Base-by-base conservation (phyloP, 352 stramenopile species). In the Thraustochytrium striatum region DNA sequence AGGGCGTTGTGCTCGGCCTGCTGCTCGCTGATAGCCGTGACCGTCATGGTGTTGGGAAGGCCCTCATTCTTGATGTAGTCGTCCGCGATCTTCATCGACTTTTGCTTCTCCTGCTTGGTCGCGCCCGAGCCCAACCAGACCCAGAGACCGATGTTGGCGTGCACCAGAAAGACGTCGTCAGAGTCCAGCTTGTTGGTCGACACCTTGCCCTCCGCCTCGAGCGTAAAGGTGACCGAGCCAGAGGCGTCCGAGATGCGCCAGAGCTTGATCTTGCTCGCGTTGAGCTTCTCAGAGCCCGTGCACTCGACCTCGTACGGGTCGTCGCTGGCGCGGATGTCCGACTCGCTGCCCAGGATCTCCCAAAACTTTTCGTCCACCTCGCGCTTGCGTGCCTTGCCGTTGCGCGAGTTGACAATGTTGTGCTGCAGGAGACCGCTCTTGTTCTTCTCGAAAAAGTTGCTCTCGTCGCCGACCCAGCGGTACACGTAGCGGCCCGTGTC, bases 141-240 rank as follows among this genome's bases (percentile, higher is more conserved):
- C 82, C 92, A 96, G 58, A 96, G 81, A 36, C 85, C 89, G 72
- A 89, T 93, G 84, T 91, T 94, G 61, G 89, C 92, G 83, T 96
- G 91, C 8, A 96, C 83, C 19, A 96, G 85, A 81, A 95, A 94
- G 25, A 96, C 90, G 72, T 97, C 91, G 59, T 95, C 91, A 7
- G 88, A 85, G 83, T 92, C 93, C 36, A 97, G 85, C 72, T 96
- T 90, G 68, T 89, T 89, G 1, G 90, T 90, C 55, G 92, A 92
- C 55, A 86, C 57, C 82, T 94, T 96, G 28, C 89, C 94, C 84
- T 89, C 91, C 47, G 95, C 89, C 85, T 97, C 96, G 69, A 93
- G 79, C 7, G 82, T 81, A 21, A 92, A 85, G 59, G 87, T 61
- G 19, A 93, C 69, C 41, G 86, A 84, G 58, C 85, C 87, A n/a